Conservation (phyloP, 1,139 yeast species). For the Kodamaea arcana region DNA sequence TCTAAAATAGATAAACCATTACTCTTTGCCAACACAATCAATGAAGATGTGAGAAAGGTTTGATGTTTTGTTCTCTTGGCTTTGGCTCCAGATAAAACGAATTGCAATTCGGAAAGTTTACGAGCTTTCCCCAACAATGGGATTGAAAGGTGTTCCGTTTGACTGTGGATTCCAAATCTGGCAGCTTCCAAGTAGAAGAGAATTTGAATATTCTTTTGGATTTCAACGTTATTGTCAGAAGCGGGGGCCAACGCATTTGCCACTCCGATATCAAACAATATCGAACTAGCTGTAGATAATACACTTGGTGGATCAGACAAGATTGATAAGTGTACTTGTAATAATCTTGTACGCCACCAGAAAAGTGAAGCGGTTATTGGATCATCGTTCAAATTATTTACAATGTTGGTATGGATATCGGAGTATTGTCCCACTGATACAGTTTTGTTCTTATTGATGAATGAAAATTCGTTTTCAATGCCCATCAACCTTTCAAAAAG, state of each 20-base stretch:
- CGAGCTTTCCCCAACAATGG: slow-evolving; percentile 52
- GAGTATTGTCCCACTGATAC: slow-evolving; percentile 19
- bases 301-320: slow-evolving; percentile 55
- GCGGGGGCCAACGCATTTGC: slow-evolving; percentile 29
- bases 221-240: slow-evolving; percentile 17
- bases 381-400: slow-evolving; percentile 12
- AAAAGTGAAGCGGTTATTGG: slow-evolving; percentile 43
- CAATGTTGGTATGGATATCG: slow-evolving; percentile 14
- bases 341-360: slow-evolving; percentile 74
- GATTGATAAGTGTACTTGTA: slow-evolving; percentile 59
- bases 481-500: slow-evolving; percentile 49
- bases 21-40: slow-evolving; percentile 76
- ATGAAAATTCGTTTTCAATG: slow-evolving; percentile 25
- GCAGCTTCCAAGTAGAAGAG: slow-evolving; percentile 64
- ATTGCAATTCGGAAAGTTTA: slow-evolving; percentile 54
- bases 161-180: slow-evolving; percentile 56
- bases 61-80: slow-evolving; percentile 89
- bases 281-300: slow-evolving; percentile 38
- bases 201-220: slow-evolving; percentile 38
- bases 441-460: slow-evolving; percentile 16
- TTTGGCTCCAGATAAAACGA: slow-evolving; percentile 78
- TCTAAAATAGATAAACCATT: slow-evolving; percentile 24
- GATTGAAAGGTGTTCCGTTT: slow-evolving; percentile 52
- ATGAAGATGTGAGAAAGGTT: slow-evolving; percentile 61
- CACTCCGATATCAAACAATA: slow-evolving; percentile 32